Conservation (phyloP, 352 stramenopile species). For the Globisporangium iwayamae region DNA sequence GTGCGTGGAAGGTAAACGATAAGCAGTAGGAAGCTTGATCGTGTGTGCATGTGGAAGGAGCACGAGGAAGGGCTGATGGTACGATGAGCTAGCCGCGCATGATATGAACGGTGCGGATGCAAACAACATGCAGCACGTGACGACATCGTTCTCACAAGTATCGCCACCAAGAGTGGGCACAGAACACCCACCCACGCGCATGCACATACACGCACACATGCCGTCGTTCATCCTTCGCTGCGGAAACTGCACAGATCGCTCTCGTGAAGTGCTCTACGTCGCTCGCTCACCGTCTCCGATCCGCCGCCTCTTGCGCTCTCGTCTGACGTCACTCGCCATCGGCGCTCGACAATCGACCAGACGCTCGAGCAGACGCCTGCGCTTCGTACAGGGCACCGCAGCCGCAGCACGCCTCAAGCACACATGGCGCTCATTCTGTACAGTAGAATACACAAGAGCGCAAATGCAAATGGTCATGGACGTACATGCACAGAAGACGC, state of each 20-base stretch:
- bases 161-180: background rate
- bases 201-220: background rate
- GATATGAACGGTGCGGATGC: no score
- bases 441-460: background rate
- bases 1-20: no score
- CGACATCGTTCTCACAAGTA: background rate
- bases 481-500: background rate
- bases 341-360: background rate
- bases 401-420: background rate
- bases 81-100: no score
- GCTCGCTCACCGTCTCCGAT: background rate
- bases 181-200: background rate
- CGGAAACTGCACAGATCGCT: background rate
- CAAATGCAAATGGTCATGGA: background rate
- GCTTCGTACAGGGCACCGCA: background rate
- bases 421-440: background rate
- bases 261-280: background rate
- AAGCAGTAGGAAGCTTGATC: background rate
- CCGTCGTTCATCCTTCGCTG: background rate
- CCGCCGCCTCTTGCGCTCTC: background rate
- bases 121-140: background rate
- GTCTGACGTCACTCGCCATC: slow-evolving; percentile 6
- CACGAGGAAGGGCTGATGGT: no score
- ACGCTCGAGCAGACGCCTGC: background rate
- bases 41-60: background rate